Percentiles rank a stretch among this genome's conserved stretches.
phyloP scores from a whole-genome alignment of 2,329 filamentous ascomycete genomes.

The Pseudodiploospora longispora region DNA sequence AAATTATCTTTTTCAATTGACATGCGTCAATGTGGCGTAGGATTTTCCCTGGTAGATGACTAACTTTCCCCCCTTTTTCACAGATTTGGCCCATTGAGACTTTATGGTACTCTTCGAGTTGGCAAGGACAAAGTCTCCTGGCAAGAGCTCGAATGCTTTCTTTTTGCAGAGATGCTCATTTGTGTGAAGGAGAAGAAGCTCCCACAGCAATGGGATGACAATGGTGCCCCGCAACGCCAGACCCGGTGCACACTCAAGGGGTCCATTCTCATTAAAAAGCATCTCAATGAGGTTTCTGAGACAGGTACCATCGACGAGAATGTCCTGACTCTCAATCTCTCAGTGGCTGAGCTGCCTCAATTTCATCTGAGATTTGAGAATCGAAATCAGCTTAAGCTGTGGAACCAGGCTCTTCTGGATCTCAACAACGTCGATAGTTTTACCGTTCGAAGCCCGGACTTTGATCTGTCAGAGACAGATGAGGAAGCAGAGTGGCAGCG shows the following conservation, averaged over 20 bases:
- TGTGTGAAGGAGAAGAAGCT: slow-evolving; percentile 96
- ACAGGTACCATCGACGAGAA: slow-evolving; percentile 65
- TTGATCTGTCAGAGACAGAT: slow-evolving; percentile 74
- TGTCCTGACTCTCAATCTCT: slow-evolving; percentile 80
- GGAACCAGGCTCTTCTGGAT: slow-evolving; percentile 81
- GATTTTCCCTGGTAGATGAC: slow-evolving; percentile 20
- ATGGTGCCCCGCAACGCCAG: slow-evolving; percentile 50
- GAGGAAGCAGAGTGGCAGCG: slow-evolving; percentile 77
- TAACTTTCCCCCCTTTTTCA: no score
- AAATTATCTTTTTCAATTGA: not conserved
- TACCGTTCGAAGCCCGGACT: slow-evolving; percentile 62
- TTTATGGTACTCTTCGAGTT: slow-evolving; percentile 84
- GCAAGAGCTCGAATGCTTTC: slow-evolving; percentile 95
- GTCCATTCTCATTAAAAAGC: slow-evolving; percentile 96
- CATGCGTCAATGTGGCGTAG: slow-evolving; percentile 7
- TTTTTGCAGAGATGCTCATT: slow-evolving; percentile 98
- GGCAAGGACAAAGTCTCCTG: slow-evolving; percentile 94
- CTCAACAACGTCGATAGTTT: slow-evolving; percentile 61
- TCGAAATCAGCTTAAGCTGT: slow-evolving; percentile 75
- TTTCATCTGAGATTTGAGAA: slow-evolving; percentile 90
- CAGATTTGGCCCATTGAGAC: slow-evolving; percentile 78
- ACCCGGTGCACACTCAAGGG: slow-evolving; percentile 87
- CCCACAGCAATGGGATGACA: slow-evolving; percentile 52
- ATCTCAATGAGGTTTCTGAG: slow-evolving; percentile 81
- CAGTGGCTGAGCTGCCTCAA: slow-evolving; percentile 82